Evolutionary conservation across 1,139 yeast genomes (phyloP), one percentile per base, ranked within the genome.

Genomic region (Saccharomyces hybrid): DNA sequence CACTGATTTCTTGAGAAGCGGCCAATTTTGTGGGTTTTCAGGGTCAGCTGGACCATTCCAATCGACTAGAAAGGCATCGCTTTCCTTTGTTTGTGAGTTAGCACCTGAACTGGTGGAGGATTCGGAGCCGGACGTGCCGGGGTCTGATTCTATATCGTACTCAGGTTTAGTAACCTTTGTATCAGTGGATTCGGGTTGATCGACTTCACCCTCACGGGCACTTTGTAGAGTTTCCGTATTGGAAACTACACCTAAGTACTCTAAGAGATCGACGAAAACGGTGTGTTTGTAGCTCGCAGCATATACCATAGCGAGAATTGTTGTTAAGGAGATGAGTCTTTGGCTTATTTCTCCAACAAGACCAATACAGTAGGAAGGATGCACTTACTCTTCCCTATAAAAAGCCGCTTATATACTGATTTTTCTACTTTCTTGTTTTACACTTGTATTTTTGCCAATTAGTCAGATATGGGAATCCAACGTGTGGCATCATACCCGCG

Each of bases 11-110:
- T 70, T 69, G 13, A 54, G 42, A 0, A 64, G 28, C 0, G 81
- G 72, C 85, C 86, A 83, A 64, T 83, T 83, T 46, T 68, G 65
- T 1, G 88, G 88, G 60, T 81, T 74, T 50, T 78, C 83, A 0
- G 83, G 82, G 61, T 82, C 86, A 54, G 77, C 74, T 2, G 54
- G 42, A 7, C 63, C 64, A 41, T 57, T 54, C 62, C 63, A 63
- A 8, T 54, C 58, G 6, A 64, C 60, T 6, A 59, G 29, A 32
- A 57, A 59, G 6, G 57, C 57, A 49, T 60, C 59, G 9, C 25
- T 32, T 28, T 8, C 27, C n/a, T 41, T 19, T 0, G 1, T 34
- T 23, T 27, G 47, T 23, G 23, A 23, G 25, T 1, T 11, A 9
- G 46, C 46, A 23, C 46, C 0, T 41, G 2, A 31, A 31, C 34